phyloP scores from a whole-genome alignment of 495 filamentous ascomycete species.

The Chaetomium tenue region DNA sequence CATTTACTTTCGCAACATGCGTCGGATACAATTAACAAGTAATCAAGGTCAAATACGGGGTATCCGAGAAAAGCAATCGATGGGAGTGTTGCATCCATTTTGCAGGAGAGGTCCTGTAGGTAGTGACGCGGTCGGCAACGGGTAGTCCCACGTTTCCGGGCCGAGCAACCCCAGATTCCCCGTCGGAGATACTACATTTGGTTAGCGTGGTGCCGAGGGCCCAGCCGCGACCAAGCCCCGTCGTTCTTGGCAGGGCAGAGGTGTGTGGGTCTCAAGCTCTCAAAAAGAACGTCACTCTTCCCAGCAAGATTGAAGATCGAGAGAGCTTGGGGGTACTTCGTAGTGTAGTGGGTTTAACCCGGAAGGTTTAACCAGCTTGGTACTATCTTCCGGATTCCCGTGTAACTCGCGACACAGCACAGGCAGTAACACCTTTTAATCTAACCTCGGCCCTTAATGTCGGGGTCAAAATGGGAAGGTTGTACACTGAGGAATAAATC shows the following conservation, averaged over 20 bases:
- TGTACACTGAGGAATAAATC: not conserved
- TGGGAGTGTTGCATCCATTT: too few relatives aligned
- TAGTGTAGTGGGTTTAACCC: too few relatives aligned
- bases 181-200: not conserved
- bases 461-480: not conserved
- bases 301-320: not conserved
- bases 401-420: not conserved
- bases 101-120: not conserved
- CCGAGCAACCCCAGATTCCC: not conserved
- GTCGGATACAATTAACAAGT: too few relatives aligned
- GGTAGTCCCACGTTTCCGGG: not conserved
- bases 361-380: not conserved
- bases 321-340: not conserved
- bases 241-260: not conserved
- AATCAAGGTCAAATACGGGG: too few relatives aligned
- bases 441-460: not conserved
- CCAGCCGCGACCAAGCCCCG: too few relatives aligned
- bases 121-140: not conserved
- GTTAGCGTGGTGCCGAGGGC: not conserved
- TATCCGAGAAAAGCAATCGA: too few relatives aligned
- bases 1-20: not conserved
- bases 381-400: not conserved
- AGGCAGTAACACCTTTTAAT: not conserved
- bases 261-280: too few relatives aligned
- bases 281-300: not conserved